phyloP scores from a whole-genome alignment of 805 yeast species.

The Metschnikowia reukaufii region DNA sequence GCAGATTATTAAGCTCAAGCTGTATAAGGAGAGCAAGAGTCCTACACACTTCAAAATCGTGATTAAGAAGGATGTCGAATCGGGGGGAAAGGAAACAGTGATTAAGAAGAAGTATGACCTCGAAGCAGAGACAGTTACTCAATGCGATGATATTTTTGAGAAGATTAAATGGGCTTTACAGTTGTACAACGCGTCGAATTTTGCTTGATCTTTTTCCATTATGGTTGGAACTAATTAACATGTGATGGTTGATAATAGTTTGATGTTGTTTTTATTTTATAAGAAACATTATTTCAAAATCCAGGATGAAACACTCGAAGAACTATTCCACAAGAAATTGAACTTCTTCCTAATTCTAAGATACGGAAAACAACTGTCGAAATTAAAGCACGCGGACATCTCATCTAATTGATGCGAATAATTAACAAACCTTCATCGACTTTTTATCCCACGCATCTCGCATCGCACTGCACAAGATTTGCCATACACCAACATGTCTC shows the following conservation, averaged over 20 bases:
- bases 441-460: constrained; percentile 1
- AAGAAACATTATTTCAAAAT: too few species aligned
- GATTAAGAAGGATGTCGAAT: constrained; percentile 42
- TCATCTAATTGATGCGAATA: too few species aligned
- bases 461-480: constrained; percentile 5
- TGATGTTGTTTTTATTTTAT: too few species aligned
- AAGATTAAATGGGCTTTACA: constrained; percentile 59
- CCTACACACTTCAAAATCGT: constrained; percentile 81
- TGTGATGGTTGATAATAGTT: too few species aligned
- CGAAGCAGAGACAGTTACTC: constrained; percentile 63
- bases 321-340: too few species aligned
- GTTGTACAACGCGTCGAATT: constrained; percentile 45
- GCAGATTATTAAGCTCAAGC: constrained; percentile 73
- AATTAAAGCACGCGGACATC: too few species aligned
- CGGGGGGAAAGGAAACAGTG: constrained; percentile 48
- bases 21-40: constrained; percentile 58
- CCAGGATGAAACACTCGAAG: too few species aligned
- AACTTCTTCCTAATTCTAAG: too few species aligned
- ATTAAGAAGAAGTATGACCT: constrained; percentile 83
- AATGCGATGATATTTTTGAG: constrained; percentile 74
- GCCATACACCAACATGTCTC: constrained; percentile 9
- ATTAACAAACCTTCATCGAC: too few species aligned
- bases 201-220: not conserved
- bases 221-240: too few species aligned
- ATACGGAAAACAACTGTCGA: too few species aligned